These are phyloP conservation scores for Pisolithus thermaeus DNA, from an alignment of 1,284 basidiomycete genomes.

Conservation along the genomic window DNA sequence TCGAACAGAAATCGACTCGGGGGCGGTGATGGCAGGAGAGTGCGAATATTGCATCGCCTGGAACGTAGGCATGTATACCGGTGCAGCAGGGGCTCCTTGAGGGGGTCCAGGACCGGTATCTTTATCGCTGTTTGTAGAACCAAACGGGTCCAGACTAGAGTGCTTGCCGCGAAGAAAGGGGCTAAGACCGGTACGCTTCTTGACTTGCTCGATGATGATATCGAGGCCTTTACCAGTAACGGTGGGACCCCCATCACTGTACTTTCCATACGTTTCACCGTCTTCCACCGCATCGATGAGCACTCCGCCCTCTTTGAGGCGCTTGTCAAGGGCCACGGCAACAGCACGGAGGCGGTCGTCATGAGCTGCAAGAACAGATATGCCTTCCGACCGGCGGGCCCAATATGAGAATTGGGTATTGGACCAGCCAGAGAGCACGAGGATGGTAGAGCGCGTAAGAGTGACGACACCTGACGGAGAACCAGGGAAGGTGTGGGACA, in stretches of 20 bases:
- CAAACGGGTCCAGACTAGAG: constrained; percentile 45
- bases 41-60: constrained; percentile 42
- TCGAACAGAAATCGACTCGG: constrained; percentile 23
- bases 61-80: constrained; percentile 42
- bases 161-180: constrained; percentile 47
- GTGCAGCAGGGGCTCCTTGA: constrained; percentile 20
- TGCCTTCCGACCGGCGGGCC: constrained; percentile 43
- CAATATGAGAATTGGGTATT: constrained; percentile 49
- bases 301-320: constrained; percentile 33
- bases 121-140: constrained; percentile 33
- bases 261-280: constrained; percentile 16
- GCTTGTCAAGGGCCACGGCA: constrained; percentile 35
- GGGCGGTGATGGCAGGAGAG: constrained; percentile 26
- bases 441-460: constrained; percentile 41
- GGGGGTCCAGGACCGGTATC: constrained; percentile 29
- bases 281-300: constrained; percentile 25
- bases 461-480: constrained; percentile 40
- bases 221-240: constrained; percentile 46
- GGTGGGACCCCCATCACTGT: constrained; percentile 23
- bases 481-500: constrained; percentile 34
- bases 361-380: constrained; percentile 38
- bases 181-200: constrained; percentile 41
- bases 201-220: constrained; percentile 43
- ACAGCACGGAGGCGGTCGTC: constrained; percentile 37
- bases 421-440: constrained; percentile 44